phyloP scores from a whole-genome alignment of 2,329 filamentous ascomycete genomes.

The Trichoderma arundinaceum region DNA sequence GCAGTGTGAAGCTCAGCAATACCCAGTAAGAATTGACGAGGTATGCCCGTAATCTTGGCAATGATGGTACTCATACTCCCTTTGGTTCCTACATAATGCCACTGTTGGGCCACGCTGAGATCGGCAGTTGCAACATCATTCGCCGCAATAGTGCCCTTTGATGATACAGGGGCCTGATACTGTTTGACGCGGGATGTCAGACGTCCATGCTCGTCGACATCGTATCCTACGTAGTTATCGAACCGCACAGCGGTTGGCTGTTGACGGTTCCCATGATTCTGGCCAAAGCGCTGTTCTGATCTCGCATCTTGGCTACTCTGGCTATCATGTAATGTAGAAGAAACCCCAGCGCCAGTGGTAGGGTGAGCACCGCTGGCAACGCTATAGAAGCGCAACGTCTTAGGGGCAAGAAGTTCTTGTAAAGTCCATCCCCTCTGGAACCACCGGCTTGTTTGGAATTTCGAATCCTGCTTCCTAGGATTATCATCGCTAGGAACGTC shows the following conservation, averaged over 20 bases:
- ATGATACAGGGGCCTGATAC: no score
- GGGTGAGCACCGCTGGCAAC: neutral
- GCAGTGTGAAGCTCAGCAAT: constrained; percentile 17
- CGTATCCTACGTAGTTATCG: no score
- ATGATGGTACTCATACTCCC: constrained; percentile 34
- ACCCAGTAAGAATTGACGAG: constrained; percentile 30
- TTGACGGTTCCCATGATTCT: no score
- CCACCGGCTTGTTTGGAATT: constrained; percentile 35
- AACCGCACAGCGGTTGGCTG: no score
- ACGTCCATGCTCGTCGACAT: no score
- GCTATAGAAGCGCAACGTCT: constrained; percentile 34
- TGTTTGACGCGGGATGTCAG: no score
- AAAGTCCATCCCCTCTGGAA: constrained; percentile 38
- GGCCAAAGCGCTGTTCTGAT: no score
- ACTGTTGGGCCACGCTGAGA: constrained; percentile 6
- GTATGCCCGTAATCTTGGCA: constrained; percentile 41
- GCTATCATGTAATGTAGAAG: no score
- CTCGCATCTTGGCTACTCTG: no score
- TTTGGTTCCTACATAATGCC: constrained; percentile 31
- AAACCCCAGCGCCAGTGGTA: no score
- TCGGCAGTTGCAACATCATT: neutral
- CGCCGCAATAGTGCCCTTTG: no score
- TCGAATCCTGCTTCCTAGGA: neutral
- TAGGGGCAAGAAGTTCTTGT: constrained; percentile 39
- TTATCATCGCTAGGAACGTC: constrained; percentile 26